Conservation (phyloP, 2,329 filamentous ascomycete genomes). For the Phaeosphaeriaceae sp. region DNA sequence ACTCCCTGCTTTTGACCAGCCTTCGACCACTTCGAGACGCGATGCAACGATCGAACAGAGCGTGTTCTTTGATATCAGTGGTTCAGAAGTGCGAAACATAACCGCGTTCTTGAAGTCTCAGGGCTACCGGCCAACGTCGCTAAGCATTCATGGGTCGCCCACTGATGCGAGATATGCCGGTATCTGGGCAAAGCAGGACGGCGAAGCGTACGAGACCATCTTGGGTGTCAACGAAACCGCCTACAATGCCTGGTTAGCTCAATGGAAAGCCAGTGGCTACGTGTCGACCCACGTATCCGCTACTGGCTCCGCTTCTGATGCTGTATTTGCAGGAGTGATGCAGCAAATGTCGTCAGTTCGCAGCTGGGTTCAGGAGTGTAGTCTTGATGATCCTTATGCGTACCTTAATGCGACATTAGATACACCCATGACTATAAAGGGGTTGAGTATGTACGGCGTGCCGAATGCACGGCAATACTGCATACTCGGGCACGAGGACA, state of each 20-base stretch:
- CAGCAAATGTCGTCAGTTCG: constrained; percentile 11
- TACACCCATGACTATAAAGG: constrained; percentile 16
- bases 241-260: constrained; percentile 25
- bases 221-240: constrained; percentile 17
- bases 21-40: constrained; percentile 9
- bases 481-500: constrained; percentile 25
- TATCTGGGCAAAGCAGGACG: constrained; percentile 24
- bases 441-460: constrained; percentile 24
- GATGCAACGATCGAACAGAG: constrained; percentile 16
- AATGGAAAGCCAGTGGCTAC: constrained; percentile 21
- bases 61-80: constrained; percentile 15
- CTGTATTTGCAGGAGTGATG: constrained; percentile 30
- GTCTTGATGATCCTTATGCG: constrained; percentile 10
- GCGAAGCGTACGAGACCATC: constrained; percentile 21
- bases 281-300: constrained; percentile 31
- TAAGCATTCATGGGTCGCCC: constrained; percentile 22
- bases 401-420: not conserved
- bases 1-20: constrained; percentile 7
- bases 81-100: constrained; percentile 6
- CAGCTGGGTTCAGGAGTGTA: constrained; percentile 20
- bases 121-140: constrained; percentile 22
- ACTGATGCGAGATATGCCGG: constrained; percentile 23
- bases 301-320: constrained; percentile 21
- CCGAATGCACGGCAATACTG: constrained; percentile 23
- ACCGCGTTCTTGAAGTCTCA: constrained; percentile 18